phyloP scores from a whole-genome alignment of 192 early-diverging fungal genomes.

The Umbelopsis ramanniana region DNA sequence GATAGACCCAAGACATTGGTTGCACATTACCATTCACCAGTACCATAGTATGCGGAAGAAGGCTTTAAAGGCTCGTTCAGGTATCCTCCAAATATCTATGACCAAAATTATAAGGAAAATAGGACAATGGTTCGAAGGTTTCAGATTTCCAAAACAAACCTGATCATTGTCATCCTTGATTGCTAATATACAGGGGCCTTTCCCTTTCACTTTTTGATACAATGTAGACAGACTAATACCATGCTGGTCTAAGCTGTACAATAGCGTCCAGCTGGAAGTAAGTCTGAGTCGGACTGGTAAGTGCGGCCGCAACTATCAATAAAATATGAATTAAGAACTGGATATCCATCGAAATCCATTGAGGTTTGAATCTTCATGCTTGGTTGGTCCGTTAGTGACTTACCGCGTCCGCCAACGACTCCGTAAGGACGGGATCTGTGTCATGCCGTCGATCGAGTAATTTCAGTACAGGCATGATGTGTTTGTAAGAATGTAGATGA shows the following conservation, averaged over 20 bases:
- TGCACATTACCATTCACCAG: constrained; percentile 73
- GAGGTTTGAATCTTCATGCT: background rate
- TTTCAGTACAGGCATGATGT: constrained; percentile 36
- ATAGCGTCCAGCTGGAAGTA: constrained; percentile 74
- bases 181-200: constrained; percentile 71
- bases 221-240: constrained; percentile 89
- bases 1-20: background rate
- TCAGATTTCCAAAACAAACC: constrained; percentile 33
- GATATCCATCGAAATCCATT: background rate
- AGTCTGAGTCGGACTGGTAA: constrained; percentile 82
- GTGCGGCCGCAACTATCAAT: constrained; percentile 67
- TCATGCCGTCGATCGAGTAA: constrained; percentile 47
- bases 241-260: constrained; percentile 94
- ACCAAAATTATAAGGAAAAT: background rate
- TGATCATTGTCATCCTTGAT: constrained; percentile 66
- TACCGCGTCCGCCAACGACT: constrained; percentile 54
- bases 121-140: background rate
- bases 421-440: constrained; percentile 49
- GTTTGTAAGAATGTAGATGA: background rate
- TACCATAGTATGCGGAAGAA: constrained; percentile 73
- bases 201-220: constrained; percentile 62
- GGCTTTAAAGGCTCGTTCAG: constrained; percentile 68
- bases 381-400: background rate
- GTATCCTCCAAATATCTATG: constrained; percentile 81
- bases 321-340: background rate